phyloP scores from a whole-genome alignment of 2,329 filamentous ascomycete genomes.

The Lomentospora prolificans region DNA sequence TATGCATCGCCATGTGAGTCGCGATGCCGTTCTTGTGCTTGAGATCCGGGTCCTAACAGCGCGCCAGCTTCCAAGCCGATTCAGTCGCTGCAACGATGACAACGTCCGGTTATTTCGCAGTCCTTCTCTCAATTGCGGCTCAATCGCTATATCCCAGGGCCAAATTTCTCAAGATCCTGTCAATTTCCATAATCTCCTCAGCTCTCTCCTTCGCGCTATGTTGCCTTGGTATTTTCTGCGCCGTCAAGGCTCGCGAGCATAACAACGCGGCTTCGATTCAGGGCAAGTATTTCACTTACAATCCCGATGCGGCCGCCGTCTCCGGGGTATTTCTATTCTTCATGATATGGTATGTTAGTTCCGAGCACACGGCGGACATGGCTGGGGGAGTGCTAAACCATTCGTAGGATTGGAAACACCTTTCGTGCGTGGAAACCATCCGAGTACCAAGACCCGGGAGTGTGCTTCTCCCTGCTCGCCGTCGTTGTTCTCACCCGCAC shows the following conservation, averaged over 20 bases:
- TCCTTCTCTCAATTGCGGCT: background rate
- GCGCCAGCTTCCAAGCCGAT: background rate
- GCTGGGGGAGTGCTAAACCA: no score
- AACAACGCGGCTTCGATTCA: background rate
- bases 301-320: conserved; percentile 1
- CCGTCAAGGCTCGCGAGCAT: background rate
- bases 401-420: background rate
- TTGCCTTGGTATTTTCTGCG: background rate
- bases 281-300: conserved; percentile 5
- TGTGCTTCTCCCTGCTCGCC: conserved; percentile 3
- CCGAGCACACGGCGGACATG: no score
- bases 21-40: background rate
- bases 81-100: conserved; percentile 2
- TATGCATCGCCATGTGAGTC: conserved; percentile 1
- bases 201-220: background rate
- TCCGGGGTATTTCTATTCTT: conserved; percentile 5
- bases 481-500: conserved; percentile 1
- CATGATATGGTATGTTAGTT: conserved; percentile 5
- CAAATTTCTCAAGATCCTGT: conserved; percentile 3
- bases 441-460: conserved; percentile 3
- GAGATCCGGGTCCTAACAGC: background rate
- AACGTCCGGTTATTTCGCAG: conserved; percentile 3
- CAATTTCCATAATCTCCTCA: background rate
- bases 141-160: conserved; percentile 2
- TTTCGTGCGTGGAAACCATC: conserved; percentile 4